phyloP scores from a whole-genome alignment of 1,139 yeast species.

The Pichia sp. region DNA sequence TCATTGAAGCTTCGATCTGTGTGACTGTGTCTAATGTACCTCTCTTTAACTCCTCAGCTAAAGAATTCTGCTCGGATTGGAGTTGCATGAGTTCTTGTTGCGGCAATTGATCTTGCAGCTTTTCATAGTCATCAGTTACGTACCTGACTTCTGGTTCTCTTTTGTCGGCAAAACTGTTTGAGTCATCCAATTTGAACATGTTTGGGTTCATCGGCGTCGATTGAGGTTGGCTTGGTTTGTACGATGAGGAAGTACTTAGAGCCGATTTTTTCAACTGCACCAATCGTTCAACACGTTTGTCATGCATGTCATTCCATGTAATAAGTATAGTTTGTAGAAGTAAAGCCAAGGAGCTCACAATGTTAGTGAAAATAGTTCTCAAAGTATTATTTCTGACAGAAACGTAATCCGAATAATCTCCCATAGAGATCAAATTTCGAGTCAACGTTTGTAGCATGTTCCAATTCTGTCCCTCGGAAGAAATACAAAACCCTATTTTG shows the following conservation, averaged over 20 bases:
- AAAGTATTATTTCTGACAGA: constrained; percentile 24
- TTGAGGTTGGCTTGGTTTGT: constrained; percentile 3
- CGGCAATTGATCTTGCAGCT: constrained; percentile 18
- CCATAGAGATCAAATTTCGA: constrained; percentile 28
- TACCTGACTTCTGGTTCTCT: background rate
- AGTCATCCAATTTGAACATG: constrained; percentile 1
- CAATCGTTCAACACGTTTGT: constrained; percentile 28
- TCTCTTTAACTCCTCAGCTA: constrained; percentile 57
- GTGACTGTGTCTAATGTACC: constrained; percentile 68
- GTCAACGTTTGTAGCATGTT: constrained; percentile 21
- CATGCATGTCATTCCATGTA: constrained; percentile 27
- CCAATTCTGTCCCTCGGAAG: background rate
- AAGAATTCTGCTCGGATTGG: constrained; percentile 66
- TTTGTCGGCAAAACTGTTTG: background rate
- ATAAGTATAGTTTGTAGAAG: constrained; percentile 24
- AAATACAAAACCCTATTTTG: constrained; percentile 10
- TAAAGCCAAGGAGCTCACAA: constrained; percentile 27
- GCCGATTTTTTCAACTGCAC: constrained; percentile 29
- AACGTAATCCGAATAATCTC: constrained; percentile 27
- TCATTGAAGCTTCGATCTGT: constrained; percentile 69
- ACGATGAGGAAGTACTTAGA: constrained; percentile 19
- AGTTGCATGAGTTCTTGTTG: constrained; percentile 62
- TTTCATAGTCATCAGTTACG: constrained; percentile 21
- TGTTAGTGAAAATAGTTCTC: constrained; percentile 24
- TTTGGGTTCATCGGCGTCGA: background rate